These are phyloP conservation scores for Penicillium sclerotiorum DNA, from an alignment of 2,329 filamentous ascomycete species.

Conservation along the genomic window DNA sequence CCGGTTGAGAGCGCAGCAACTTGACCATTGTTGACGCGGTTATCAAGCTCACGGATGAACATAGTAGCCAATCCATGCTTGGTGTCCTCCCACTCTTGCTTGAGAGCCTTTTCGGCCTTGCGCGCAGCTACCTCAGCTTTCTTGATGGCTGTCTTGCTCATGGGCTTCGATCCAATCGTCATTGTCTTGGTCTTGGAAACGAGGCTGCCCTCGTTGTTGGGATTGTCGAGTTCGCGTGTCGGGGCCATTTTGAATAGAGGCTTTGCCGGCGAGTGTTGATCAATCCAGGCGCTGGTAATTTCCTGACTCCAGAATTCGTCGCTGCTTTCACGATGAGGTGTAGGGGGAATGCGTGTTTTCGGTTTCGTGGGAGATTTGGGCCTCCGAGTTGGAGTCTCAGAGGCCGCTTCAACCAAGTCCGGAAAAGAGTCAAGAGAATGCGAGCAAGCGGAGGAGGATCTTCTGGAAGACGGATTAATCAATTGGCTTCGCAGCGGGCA, in stretches of 20 bases:
- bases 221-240: conserved; percentile 38
- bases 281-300: conserved; percentile 57
- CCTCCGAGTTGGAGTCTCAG: not conserved
- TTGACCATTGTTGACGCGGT: conserved; percentile 52
- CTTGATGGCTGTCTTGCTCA: conserved; percentile 44
- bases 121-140: conserved; percentile 40
- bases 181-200: conserved; percentile 19
- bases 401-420: not conserved
- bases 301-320: conserved; percentile 60
- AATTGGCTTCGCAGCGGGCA: too few relatives aligned
- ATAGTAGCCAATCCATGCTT: conserved; percentile 57
- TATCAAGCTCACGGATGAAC: conserved; percentile 61
- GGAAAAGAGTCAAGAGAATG: conserved; percentile 2
- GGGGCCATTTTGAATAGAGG: too few relatives aligned
- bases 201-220: conserved; percentile 39
- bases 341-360: conserved; percentile 49
- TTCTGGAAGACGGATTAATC: too few relatives aligned
- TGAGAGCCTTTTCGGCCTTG: conserved; percentile 38
- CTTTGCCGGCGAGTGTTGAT: conserved; percentile 57
- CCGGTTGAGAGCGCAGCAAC: conserved; percentile 50
- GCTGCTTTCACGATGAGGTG: conserved; percentile 53
- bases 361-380: conserved; percentile 52
- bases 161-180: conserved; percentile 21
- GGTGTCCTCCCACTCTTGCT: conserved; percentile 56
- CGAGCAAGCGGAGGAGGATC: too few relatives aligned